Evolutionary conservation across 257 asterid species (phyloP).

Genomic region (Capsicum baccatum): DNA sequence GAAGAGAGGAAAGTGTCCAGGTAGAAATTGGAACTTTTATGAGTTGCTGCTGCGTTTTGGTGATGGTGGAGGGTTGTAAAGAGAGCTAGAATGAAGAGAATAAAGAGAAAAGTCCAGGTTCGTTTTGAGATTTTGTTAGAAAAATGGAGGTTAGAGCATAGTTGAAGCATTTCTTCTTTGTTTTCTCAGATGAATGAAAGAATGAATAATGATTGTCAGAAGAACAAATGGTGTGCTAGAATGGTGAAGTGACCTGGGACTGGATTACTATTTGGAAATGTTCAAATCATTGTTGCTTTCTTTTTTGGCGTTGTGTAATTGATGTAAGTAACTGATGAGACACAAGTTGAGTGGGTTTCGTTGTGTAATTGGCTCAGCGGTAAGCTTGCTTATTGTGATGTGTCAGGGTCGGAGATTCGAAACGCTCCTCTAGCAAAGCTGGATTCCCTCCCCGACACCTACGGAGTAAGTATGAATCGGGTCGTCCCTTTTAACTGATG

Average conservation of each 20-base stretch:
- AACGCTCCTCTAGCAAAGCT: too few relatives aligned
- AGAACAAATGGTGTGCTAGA: background rate
- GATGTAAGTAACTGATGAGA: too few relatives aligned
- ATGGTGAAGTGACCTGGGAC: background rate
- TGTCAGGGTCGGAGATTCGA: too few relatives aligned
- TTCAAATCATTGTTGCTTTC: background rate
- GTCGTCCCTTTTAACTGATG: too few relatives aligned
- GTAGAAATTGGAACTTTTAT: slow-evolving; percentile 31
- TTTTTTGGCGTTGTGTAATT: too few relatives aligned
- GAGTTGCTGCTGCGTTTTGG: slow-evolving; percentile 26
- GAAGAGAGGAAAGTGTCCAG: slow-evolving; percentile 59
- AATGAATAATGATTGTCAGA: background rate
- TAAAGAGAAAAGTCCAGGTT: slow-evolving; percentile 51
- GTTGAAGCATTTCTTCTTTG: slow-evolving; percentile 23
- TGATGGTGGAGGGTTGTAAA: slow-evolving; percentile 49
- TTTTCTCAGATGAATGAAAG: background rate
- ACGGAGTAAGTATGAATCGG: too few relatives aligned
- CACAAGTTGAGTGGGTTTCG: too few relatives aligned
- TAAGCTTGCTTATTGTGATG: too few relatives aligned
- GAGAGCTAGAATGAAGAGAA: slow-evolving; percentile 51
- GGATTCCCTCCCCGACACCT: too few relatives aligned
- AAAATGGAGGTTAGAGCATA: background rate
- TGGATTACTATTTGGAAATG: background rate
- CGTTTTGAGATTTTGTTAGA: slow-evolving; percentile 47
- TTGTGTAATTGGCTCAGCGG: too few relatives aligned